Evolutionary conservation across 257 asterid genomes (phyloP).

Genomic region (Penstemon barbatus): DNA sequence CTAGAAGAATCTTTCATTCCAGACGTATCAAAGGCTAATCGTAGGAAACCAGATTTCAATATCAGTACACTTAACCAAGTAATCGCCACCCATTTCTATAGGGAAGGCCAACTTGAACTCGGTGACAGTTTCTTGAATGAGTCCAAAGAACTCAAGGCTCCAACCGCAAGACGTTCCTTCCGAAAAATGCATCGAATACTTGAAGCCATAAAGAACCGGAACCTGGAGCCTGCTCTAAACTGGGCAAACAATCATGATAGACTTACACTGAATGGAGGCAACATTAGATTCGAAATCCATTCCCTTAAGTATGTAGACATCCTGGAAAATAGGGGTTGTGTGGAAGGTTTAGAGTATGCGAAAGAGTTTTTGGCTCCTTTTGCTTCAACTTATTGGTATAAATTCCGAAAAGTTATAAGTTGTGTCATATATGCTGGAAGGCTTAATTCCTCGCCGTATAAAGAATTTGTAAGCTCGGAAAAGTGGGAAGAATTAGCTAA

Average conservation of each 20-base stretch:
- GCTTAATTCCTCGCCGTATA: no score
- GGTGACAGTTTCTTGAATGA: constrained; percentile 75
- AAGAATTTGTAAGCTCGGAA: no score
- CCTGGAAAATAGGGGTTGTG: constrained; percentile 66
- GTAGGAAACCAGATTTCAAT: constrained; percentile 66
- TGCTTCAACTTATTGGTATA: constrained; percentile 62
- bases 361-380: constrained; percentile 59
- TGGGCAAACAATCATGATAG: constrained; percentile 76
- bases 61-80: constrained; percentile 63
- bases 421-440: constrained; percentile 28
- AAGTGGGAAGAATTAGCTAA: no score
- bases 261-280: constrained; percentile 57
- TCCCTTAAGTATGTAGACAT: constrained; percentile 79
- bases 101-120: constrained; percentile 78
- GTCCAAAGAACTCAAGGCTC: constrained; percentile 57
- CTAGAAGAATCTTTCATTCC: constrained; percentile 80
- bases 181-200: constrained; percentile 68
- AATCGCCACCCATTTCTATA: constrained; percentile 80
- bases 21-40: constrained; percentile 84
- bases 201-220: constrained; percentile 68
- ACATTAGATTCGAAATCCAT: constrained; percentile 79
- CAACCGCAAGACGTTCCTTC: constrained; percentile 55
- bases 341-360: constrained; percentile 72
- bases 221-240: constrained; percentile 74
- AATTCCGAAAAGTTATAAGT: constrained; percentile 82